Conservation (phyloP, 2,329 filamentous ascomycete genomes). For the Apiospora malaysiana region DNA sequence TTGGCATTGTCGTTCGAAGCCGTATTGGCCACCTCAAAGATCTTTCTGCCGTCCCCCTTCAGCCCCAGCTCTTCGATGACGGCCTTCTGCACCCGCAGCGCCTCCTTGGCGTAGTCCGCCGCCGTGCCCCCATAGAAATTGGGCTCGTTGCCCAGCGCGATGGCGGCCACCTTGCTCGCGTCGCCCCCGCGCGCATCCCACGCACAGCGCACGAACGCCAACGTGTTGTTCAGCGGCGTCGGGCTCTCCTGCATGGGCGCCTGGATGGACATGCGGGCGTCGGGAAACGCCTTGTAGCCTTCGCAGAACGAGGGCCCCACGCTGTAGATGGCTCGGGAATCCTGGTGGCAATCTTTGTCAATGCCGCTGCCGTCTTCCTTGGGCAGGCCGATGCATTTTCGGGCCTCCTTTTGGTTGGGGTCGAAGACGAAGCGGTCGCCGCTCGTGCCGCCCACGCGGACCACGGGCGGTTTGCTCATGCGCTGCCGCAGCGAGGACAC, state of each 20-base stretch:
- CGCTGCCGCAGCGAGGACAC: conserved; percentile 20
- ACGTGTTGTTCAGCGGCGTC: conserved; percentile 22
- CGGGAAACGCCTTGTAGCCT: conserved; percentile 21
- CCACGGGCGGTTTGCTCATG: conserved; percentile 21
- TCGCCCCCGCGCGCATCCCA: conserved; percentile 20
- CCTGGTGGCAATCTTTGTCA: conserved; percentile 11
- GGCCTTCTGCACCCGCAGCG: conserved; percentile 17
- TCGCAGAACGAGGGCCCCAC: conserved; percentile 24
- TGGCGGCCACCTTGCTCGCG: conserved; percentile 17
- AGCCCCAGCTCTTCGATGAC: conserved; percentile 23
- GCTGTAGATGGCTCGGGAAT: conserved; percentile 17
- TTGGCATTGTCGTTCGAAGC: background rate
- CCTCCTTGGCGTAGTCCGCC: conserved; percentile 22
- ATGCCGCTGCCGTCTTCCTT: background rate
- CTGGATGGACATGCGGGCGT: conserved; percentile 23
- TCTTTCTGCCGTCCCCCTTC: conserved; percentile 19
- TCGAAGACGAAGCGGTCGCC: conserved; percentile 24
- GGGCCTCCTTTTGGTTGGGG: conserved; percentile 19
- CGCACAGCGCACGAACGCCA: conserved; percentile 22
- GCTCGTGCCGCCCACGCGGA: conserved; percentile 26
- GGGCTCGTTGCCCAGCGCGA: conserved; percentile 26
- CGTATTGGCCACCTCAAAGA: conserved; percentile 23
- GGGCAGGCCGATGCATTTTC: conserved; percentile 13
- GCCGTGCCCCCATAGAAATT: conserved; percentile 21
- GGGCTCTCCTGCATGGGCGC: conserved; percentile 20